phyloP scores from a whole-genome alignment of 1,139 yeast genomes.

The Diutina neorugosa region DNA sequence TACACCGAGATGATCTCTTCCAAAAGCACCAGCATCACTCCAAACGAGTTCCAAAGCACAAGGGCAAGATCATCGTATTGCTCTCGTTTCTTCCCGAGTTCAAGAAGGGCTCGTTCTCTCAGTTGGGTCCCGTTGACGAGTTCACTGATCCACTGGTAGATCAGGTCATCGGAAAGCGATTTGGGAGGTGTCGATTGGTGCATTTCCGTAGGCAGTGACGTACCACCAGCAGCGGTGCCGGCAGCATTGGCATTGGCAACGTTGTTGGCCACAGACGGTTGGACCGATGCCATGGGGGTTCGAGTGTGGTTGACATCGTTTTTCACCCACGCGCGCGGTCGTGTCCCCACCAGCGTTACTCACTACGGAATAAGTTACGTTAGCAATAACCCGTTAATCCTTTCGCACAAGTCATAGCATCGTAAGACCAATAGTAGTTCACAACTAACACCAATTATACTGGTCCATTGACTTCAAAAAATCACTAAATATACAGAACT shows the following conservation, averaged over 20 bases:
- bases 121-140: conserved; percentile 72
- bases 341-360: too few relatives aligned
- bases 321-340: not conserved
- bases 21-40: conserved; percentile 84
- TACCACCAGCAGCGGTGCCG: not conserved
- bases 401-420: too few relatives aligned
- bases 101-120: conserved; percentile 83
- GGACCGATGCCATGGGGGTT: not conserved
- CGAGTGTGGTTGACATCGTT: not conserved
- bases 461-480: too few relatives aligned
- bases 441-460: too few relatives aligned
- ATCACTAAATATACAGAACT: too few relatives aligned
- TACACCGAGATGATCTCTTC: conserved; percentile 88
- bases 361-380: too few relatives aligned
- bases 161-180: conserved; percentile 71
- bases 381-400: too few relatives aligned
- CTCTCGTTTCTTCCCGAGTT: conserved; percentile 87
- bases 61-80: conserved; percentile 89
- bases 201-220: not conserved
- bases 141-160: conserved; percentile 83
- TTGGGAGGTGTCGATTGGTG: not conserved
- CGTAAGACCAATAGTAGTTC: too few relatives aligned
- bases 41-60: conserved; percentile 91
- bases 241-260: not conserved
- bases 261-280: not conserved